Base-by-base conservation (phyloP, 208 protist species). In the Spongospora subterranea region DNA sequence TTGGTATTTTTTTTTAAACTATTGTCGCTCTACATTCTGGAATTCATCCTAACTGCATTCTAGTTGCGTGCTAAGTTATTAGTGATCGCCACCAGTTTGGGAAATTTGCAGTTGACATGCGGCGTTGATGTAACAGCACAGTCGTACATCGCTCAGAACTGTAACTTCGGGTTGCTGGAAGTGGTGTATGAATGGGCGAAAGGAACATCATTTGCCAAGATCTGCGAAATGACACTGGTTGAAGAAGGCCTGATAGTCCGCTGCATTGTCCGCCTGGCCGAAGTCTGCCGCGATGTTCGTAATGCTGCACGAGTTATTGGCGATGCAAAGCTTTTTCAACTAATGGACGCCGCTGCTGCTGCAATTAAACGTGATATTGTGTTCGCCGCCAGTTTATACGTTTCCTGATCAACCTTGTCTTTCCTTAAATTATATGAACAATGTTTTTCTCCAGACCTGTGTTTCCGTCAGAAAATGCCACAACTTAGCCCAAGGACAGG, bases 351-450 rank as follows among this genome's bases (percentile, higher is more conserved):
- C 90, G 45, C 88, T 46, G 98, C 98, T 76, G 94, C 96, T 54
- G 94, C 96, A 38, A 98, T 99, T 90, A 99, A 99, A 93, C 95
- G 98, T 45, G 98, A 99, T 93, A 99, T 99, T 93, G 98, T 99
- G 24, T 99, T 99, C 92, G 98, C 98, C 43, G 98, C 97, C 38
- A 98, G 96, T 0, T 93, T 99, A 32, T 99, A 99, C 92, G 94
- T 97, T 46, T 13, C 50, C 1, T 91, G 45, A 91, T 53, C 46
- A 90, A 53, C 76, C 6, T 88, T 88, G 43, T 88, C 50, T 6
- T 29, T 60, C 6, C 24, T 60, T 6, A 24, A 60, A 29, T 24
- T 60, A 6, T 60, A 60, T 60, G 13, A n/a, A n/a, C n/a, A n/a
- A n/a, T n/a, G n/a, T n/a, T n/a, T n/a, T n/a, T n/a, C n/a, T n/a